phyloP scores from a whole-genome alignment of 1,284 basidiomycete species.

The Sanghuangporus weigelae region DNA sequence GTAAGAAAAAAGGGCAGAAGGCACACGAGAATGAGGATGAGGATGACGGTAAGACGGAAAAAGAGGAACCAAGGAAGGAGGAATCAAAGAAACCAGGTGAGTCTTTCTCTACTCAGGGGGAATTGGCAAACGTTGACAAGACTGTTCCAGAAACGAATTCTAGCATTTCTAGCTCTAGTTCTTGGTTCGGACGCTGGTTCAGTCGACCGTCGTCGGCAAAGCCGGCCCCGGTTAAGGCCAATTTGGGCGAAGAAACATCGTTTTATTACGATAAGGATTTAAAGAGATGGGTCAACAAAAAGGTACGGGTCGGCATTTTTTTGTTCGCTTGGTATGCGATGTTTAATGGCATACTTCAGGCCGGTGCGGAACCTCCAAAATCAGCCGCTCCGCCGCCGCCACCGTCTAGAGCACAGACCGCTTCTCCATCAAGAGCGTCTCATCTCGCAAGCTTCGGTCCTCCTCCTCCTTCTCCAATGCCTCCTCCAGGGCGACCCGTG shows the following conservation, averaged over 20 bases:
- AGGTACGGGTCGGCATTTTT: conserved; percentile 42
- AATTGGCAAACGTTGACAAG: conserved; percentile 3
- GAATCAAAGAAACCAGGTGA: conserved; percentile 34
- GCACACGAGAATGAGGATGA: conserved; percentile 23
- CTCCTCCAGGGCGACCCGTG: conserved; percentile 51
- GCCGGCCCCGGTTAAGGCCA: conserved; percentile 79
- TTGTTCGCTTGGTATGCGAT: background rate
- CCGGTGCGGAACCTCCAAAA: conserved; percentile 43
- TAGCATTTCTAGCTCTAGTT: conserved; percentile 35
- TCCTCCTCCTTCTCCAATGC: conserved; percentile 30
- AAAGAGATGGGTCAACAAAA: conserved; percentile 96
- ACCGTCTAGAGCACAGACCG: conserved; percentile 73
- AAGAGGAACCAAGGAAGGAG: conserved; percentile 23
- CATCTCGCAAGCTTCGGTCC: conserved; percentile 32
- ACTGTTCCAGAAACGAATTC: conserved; percentile 28
- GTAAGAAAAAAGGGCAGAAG: conserved; percentile 31
- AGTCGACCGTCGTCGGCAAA: conserved; percentile 45
- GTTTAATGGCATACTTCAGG: conserved; percentile 33
- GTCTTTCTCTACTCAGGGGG: conserved; percentile 12
- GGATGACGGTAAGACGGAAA: conserved; percentile 24
- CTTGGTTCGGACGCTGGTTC: conserved; percentile 83
- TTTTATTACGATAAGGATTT: conserved; percentile 95
- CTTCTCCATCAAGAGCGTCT: conserved; percentile 57
- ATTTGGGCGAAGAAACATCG: conserved; percentile 85
- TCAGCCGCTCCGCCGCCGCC: conserved; percentile 53